Percentiles rank a stretch among this genome's conserved stretches.
phyloP scores from a whole-genome alignment of 2,329 filamentous ascomycete species.

The Penicillium sp. region DNA sequence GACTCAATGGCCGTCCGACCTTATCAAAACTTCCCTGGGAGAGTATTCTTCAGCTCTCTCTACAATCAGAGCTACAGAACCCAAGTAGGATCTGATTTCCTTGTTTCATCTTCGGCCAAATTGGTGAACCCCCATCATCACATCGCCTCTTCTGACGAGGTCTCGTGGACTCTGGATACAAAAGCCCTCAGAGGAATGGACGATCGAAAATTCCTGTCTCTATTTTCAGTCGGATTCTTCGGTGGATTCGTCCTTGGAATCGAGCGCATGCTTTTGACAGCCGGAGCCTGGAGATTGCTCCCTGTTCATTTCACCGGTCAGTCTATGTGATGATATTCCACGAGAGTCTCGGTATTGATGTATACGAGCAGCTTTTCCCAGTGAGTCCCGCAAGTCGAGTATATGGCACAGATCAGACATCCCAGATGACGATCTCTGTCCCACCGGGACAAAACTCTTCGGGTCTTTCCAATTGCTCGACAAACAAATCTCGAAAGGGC shows the following conservation, averaged over 20 bases:
- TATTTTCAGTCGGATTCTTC: neutral
- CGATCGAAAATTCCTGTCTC: neutral
- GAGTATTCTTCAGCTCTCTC: neutral
- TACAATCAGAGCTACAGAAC: neutral
- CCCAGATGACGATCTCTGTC: conserved; percentile 1
- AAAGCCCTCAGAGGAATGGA: neutral
- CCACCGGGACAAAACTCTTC: conserved; percentile 13
- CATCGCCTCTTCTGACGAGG: neutral
- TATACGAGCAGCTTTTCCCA: neutral
- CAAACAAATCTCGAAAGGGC: conserved; percentile 7
- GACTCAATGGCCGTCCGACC: neutral
- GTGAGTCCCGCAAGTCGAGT: neutral
- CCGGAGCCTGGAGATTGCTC: neutral
- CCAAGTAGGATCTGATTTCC: neutral
- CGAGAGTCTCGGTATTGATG: neutral
- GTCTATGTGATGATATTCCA: neutral
- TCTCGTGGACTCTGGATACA: neutral
- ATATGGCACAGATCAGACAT: neutral
- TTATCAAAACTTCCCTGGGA: neutral
- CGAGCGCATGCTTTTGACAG: neutral
- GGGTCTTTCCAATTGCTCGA: conserved; percentile 17
- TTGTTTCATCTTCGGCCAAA: neutral
- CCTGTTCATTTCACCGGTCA: neutral
- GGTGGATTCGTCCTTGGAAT: neutral
- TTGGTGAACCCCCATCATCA: neutral